phyloP scores from a whole-genome alignment of 805 yeast genomes.

The Schizosaccharomyces lindneri region DNA sequence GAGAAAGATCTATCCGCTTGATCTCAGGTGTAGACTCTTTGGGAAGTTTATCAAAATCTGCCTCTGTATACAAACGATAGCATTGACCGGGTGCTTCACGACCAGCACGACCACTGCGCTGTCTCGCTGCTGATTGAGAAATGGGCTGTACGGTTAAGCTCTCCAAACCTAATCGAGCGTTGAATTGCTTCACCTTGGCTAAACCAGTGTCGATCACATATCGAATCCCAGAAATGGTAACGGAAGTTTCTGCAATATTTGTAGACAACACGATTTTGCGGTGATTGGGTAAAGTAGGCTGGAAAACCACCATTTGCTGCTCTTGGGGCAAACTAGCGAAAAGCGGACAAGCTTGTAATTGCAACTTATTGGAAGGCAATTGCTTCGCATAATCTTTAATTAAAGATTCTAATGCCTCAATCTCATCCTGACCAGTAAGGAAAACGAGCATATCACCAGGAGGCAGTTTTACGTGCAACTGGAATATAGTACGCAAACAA shows the following conservation, averaged over 20 bases:
- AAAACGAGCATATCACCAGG: slow-evolving; percentile 83
- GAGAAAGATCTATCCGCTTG: slow-evolving; percentile 57
- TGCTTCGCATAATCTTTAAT: slow-evolving; percentile 16
- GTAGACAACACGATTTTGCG: slow-evolving; percentile 81
- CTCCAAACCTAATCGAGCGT: slow-evolving; percentile 36
- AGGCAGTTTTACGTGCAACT: slow-evolving; percentile 54
- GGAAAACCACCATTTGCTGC: slow-evolving; percentile 62
- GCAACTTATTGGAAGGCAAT: slow-evolving; percentile 15
- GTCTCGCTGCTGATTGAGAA: slow-evolving; percentile 82
- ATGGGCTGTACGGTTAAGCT: slow-evolving; percentile 77
- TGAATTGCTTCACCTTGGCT: slow-evolving; percentile 42
- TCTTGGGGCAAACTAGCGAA: slow-evolving; percentile 83
- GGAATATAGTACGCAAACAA: slow-evolving; percentile 45
- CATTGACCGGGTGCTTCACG: slow-evolving; percentile 87
- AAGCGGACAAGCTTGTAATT: slow-evolving; percentile 52
- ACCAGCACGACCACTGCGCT: slow-evolving; percentile 97
- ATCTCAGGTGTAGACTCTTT: slow-evolving; percentile 85
- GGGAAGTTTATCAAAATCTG: slow-evolving; percentile 35
- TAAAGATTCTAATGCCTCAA: slow-evolving; percentile 53
- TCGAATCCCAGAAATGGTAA: slow-evolving; percentile 82
- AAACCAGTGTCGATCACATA: slow-evolving; percentile 85
- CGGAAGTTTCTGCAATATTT: slow-evolving; percentile 92
- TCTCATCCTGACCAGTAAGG: slow-evolving; percentile 91
- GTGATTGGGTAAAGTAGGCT: slow-evolving; percentile 32
- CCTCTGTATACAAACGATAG: slow-evolving; percentile 57